Percentiles rank a stretch among this genome's conserved stretches.
phyloP scores from a whole-genome alignment of 306 rosid genomes.

The Hippophae gyantsensis region DNA sequence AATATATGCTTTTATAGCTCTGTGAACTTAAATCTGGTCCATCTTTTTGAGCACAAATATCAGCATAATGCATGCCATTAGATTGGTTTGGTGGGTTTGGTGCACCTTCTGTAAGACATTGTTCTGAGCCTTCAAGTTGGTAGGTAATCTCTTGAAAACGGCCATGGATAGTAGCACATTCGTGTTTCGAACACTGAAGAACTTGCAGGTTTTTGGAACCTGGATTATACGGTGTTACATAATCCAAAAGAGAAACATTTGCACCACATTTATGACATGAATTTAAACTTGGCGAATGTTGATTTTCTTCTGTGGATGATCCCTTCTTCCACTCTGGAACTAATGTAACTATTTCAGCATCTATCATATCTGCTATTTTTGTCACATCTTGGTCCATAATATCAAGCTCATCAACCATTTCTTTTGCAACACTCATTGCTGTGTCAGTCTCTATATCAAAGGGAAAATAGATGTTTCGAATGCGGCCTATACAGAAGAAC shows the following conservation, averaged over 20 bases:
- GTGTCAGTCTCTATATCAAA: conserved; percentile 78
- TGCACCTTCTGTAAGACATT: conserved; percentile 31
- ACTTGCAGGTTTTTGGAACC: conserved; percentile 56
- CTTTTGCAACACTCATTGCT: conserved; percentile 69
- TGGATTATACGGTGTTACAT: conserved; percentile 42
- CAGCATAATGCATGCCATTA: conserved; percentile 42
- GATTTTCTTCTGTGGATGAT: conserved; percentile 34
- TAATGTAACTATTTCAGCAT: conserved; percentile 54
- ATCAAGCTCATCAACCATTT: conserved; percentile 92
- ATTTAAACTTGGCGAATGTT: conserved; percentile 26
- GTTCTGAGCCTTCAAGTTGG: conserved; percentile 65
- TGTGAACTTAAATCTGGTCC: conserved; percentile 34
- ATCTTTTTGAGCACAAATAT: conserved; percentile 78
- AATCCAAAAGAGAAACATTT: conserved; percentile 37
- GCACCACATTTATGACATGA: conserved; percentile 52
- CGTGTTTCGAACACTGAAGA: conserved; percentile 54
- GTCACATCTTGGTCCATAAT: conserved; percentile 73
- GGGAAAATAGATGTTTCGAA: conserved; percentile 93
- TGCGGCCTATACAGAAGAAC: conserved; percentile 39
- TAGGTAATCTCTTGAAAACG: conserved; percentile 90
- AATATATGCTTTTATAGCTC: conserved; percentile 32
- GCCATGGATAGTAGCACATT: conserved; percentile 69
- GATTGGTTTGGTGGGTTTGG: conserved; percentile 37
- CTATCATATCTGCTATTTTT: conserved; percentile 81
- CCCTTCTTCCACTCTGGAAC: conserved; percentile 69